Base-by-base conservation (phyloP, 495 filamentous ascomycete species). In the Annulohypoxylon moriforme region DNA sequence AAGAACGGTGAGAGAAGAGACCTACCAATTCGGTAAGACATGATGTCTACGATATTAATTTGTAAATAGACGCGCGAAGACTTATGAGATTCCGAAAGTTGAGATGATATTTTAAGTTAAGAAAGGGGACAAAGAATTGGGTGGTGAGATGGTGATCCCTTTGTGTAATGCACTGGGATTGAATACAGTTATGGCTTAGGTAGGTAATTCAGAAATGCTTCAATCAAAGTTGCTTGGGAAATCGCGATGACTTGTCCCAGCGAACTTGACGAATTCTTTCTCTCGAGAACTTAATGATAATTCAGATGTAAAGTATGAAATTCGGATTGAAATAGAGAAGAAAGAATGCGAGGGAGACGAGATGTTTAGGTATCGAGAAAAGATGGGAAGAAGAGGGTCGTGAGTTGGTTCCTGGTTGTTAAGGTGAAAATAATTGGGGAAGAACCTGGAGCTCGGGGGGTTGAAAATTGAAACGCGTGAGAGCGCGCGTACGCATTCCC, bases 1-100 rank as follows among this genome's bases (percentile, higher is more conserved):
- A 52, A 33, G 27, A 27, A 3, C 36, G 14, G 4, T 0, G 36
- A 38, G 20, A n/a, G 5, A n/a, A 40, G 2, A 40, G 14, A 55
- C 50, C 4, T 55, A 55, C 50, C 50, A 3, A 55, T n/a, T 31
- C 50, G 27, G 11, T 55, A 55, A 55, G 50, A 55, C 50, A 55
- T 55, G n/a, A 1, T 34, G 27, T 2, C 27, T 20, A 33, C 27
- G 50, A 33, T 1, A 33, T 34, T 10, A 34, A 34, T 7, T 18
- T 4, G 8, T 10, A 34, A 34, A 34, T 29, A 34, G 50, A 13
- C 14, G n/a, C n/a, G 3, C 29, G 29, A 20, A 33, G 14, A 1
- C 8, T 20, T 33, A 3, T 22, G 29, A 16, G 50, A 55, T 34
- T 16, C 34, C 1, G 5, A 24, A 29, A 29, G 22, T 29, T 27